phyloP scores from a whole-genome alignment of 1,139 yeast species.

The Komagataea norvegica region DNA sequence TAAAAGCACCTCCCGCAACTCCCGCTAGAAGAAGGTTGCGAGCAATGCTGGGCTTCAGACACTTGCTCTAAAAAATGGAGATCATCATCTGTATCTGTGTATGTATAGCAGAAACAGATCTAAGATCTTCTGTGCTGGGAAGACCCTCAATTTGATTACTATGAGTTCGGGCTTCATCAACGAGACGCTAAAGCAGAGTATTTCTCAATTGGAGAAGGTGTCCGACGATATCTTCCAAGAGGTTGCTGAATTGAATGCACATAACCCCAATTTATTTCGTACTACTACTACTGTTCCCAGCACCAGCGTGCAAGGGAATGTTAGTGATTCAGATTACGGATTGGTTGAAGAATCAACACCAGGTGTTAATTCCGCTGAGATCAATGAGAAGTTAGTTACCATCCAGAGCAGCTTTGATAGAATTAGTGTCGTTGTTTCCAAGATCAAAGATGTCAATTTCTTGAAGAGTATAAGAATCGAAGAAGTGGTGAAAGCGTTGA shows the following conservation, averaged over 20 bases:
- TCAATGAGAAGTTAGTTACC: neutral
- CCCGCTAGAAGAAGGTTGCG: too few species aligned
- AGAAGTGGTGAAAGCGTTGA: conserved; percentile 19
- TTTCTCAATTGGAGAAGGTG: conserved; percentile 7
- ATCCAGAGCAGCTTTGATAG: conserved; percentile 11
- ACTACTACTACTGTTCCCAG: too few species aligned
- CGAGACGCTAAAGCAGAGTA: conserved; percentile 7
- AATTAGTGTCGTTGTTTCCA: conserved; percentile 3
- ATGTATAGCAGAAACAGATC: too few species aligned
- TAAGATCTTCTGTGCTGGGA: too few species aligned
- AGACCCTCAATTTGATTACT: too few species aligned
- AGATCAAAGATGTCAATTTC: conserved; percentile 1
- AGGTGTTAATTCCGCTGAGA: neutral
- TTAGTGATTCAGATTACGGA: neutral
- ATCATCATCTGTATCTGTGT: too few species aligned
- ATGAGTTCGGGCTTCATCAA: conserved; percentile 10
- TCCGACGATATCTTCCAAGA: conserved; percentile 7
- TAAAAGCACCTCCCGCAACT: too few species aligned
- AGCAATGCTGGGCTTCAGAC: too few species aligned
- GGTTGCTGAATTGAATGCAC: conserved; percentile 9
- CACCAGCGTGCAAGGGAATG: too few species aligned
- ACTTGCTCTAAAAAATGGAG: too few species aligned
- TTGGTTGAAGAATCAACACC: too few species aligned
- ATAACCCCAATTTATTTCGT: neutral
- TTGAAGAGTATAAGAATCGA: conserved; percentile 12